Evolutionary conservation across 1,139 yeast species (phyloP), one percentile per base, ranked within the genome.

Genomic region (Kodamaea sp.): DNA sequence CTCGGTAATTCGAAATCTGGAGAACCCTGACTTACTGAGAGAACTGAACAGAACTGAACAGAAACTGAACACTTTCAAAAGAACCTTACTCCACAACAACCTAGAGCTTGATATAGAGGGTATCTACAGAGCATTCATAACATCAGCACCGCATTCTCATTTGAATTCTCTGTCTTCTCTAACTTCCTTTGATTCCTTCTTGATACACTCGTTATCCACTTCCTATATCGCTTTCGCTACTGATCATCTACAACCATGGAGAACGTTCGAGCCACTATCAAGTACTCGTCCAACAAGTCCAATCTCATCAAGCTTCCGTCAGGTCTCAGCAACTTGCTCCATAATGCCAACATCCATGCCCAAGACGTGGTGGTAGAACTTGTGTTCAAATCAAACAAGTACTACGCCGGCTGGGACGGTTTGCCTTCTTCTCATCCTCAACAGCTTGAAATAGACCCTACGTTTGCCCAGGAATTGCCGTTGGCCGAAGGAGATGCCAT

Each of bases 391-490:
- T 49, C 55, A 11, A 47, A 41, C 14, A 60, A 53, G 38, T 66
- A 57, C 7, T 82, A 76, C 47, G 72, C 78, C n/a, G 95, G 95
- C 0, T 88, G 96, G 96, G 76, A 87, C 20, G 95, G 95, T n/a
- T 70, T 72, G 73, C 63, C 71, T 22, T 63, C 61, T 18, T 47
- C 57, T 4, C 55, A 64, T 1, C 53, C 57, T 5, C 48, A 48
- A 11, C 44, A 61, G 6, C 43, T 70, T 10, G 73, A 66, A 24
- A 53, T 71, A 7, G 78, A 73, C 38, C 61, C 76, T 1, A 45
- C 57, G 15, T 53, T 61, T 45, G 69, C 69, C 3, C 67, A 59
- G 50, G 73, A 42, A 57, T 80, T 65, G 80, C 81, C 16, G 42
- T 47, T 87, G 8, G 39, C 46, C 4, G 80, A 80, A 23, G 61